phyloP scores from a whole-genome alignment of 148 eudicot genomes.

The Amaranthus palmeri region DNA sequence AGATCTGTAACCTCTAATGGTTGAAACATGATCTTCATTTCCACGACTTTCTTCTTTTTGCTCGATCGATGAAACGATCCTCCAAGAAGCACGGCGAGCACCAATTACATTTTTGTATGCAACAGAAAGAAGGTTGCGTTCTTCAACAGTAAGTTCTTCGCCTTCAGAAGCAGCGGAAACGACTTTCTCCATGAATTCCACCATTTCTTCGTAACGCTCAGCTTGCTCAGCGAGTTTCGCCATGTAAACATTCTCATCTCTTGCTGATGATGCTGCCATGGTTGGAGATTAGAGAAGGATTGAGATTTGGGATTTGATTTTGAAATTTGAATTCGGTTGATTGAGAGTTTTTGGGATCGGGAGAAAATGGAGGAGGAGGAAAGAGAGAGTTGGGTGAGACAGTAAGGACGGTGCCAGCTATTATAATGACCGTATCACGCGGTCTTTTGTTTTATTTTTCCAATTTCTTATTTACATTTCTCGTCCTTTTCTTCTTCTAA shows the following conservation, averaged over 20 bases:
- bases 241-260: constrained; percentile 31
- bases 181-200: constrained; percentile 33
- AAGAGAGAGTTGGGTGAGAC: too few species aligned
- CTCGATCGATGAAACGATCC: constrained; percentile 28
- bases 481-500: too few species aligned
- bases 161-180: constrained; percentile 19
- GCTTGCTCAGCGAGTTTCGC: constrained; percentile 34
- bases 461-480: too few species aligned
- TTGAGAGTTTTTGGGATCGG: background rate
- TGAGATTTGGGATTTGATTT: background rate
- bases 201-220: constrained; percentile 34
- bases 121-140: constrained; percentile 32
- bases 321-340: background rate
- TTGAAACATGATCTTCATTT: constrained; percentile 22
- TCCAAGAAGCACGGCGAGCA: constrained; percentile 34
- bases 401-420: too few species aligned
- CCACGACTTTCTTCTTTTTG: constrained; percentile 33
- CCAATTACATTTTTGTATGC: constrained; percentile 35
- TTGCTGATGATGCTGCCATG: constrained; percentile 16
- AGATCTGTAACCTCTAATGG: constrained; percentile 25
- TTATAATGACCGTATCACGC: too few species aligned
- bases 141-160: constrained; percentile 27
- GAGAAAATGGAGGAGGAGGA: too few species aligned
- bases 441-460: too few species aligned
- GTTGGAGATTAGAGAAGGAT: background rate